Evolutionary conservation across 2,329 filamentous ascomycete species (phyloP).

Genomic region (Zalaria obscura): DNA sequence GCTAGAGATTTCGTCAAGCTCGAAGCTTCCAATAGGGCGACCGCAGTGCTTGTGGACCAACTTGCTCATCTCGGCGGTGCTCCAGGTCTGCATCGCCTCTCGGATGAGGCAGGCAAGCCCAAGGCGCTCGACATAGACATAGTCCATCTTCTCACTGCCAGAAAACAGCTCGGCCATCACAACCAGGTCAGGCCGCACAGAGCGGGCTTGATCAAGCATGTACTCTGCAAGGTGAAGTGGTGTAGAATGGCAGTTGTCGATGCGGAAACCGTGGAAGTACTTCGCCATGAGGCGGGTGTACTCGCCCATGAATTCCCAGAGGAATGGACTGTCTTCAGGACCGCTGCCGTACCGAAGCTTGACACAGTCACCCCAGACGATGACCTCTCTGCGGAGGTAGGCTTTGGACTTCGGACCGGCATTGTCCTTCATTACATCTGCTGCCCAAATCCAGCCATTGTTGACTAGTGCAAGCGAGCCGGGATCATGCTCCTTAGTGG

Average conservation of each 20-base stretch:
- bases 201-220: constrained; percentile 84
- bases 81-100: constrained; percentile 98
- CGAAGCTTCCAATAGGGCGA: constrained; percentile 90
- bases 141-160: constrained; percentile 90
- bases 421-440: constrained; percentile 86
- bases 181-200: constrained; percentile 73
- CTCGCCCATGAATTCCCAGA: constrained; percentile 92
- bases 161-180: constrained; percentile 93
- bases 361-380: constrained; percentile 97
- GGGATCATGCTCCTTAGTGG: constrained; percentile 60
- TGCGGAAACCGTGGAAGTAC: constrained; percentile 88
- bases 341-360: constrained; percentile 80
- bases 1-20: constrained; percentile 71
- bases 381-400: constrained; percentile 92
- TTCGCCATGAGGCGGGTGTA: constrained; percentile 89
- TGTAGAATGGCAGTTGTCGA: constrained; percentile 96
- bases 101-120: constrained; percentile 85
- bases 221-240: constrained; percentile 89
- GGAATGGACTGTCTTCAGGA: constrained; percentile 74
- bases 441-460: constrained; percentile 98
- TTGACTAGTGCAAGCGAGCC: constrained; percentile 75
- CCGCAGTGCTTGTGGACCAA: constrained; percentile 90
- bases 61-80: constrained; percentile 79
- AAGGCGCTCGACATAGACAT: constrained; percentile 84
- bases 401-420: constrained; percentile 78